A percentile compares a stretch with the other conserved stretches of the same genome.
Evolutionary conservation across 2,329 filamentous ascomycete genomes (phyloP).

Genomic region (Boeremia exigua): DNA sequence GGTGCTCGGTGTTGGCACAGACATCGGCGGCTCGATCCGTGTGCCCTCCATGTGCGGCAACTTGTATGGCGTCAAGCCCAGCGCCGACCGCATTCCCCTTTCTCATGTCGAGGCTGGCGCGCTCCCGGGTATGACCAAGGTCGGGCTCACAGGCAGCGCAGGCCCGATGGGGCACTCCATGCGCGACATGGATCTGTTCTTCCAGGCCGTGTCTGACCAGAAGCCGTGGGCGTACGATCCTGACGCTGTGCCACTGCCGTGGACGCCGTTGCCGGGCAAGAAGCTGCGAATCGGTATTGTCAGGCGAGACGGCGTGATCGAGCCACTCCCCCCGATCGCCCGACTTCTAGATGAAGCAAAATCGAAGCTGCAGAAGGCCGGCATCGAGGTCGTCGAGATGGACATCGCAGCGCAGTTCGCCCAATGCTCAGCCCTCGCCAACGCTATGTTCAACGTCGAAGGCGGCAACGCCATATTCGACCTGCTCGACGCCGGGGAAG

Average conservation of each 20-base stretch:
- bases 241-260: constrained; percentile 50
- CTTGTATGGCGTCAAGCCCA: constrained; percentile 56
- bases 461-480: constrained; percentile 64
- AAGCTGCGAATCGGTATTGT: constrained; percentile 57
- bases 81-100: constrained; percentile 57
- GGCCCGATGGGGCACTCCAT: constrained; percentile 56
- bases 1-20: constrained; percentile 60
- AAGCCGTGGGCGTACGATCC: constrained; percentile 59
- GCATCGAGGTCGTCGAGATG: constrained; percentile 65
- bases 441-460: constrained; percentile 65
- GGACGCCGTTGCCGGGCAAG: constrained; percentile 38
- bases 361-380: constrained; percentile 37
- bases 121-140: constrained; percentile 55
- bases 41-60: constrained; percentile 60
- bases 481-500: constrained; percentile 60
- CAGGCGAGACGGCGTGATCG: constrained; percentile 57
- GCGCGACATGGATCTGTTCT: constrained; percentile 60
- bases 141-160: constrained; percentile 52
- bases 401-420: constrained; percentile 59
- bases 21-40: constrained; percentile 61
- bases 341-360: constrained; percentile 56
- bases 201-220: constrained; percentile 61
- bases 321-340: constrained; percentile 59
- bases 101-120: constrained; percentile 59
- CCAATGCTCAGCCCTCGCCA: constrained; percentile 63